Conservation (phyloP, 805 yeast genomes). For the Hanseniaspora lachancei region DNA sequence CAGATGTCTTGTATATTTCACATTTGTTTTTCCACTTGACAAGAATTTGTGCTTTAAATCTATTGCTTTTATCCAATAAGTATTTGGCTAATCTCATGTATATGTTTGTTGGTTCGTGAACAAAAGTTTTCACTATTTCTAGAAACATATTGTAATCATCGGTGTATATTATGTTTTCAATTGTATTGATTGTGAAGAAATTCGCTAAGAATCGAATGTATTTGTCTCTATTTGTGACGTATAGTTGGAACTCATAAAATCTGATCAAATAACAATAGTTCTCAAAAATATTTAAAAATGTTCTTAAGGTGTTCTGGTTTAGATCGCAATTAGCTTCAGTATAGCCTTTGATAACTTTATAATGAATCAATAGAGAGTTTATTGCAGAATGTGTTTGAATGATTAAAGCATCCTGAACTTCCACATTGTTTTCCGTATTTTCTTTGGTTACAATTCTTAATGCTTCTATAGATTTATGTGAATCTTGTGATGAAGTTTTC, state of each 20-base stretch:
- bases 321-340: not conserved
- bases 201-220: not conserved
- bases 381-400: not conserved
- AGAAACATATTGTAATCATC: not conserved
- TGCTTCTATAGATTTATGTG: not conserved
- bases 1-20: not conserved
- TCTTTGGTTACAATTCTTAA: no score
- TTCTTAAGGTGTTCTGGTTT: not conserved
- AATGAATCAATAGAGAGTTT: not conserved
- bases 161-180: not conserved
- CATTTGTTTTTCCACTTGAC: not conserved
- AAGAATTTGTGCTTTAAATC: not conserved
- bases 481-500: not conserved
- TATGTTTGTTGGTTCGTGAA: not conserved
- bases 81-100: conserved; percentile 7
- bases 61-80: not conserved
- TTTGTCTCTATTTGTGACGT: conserved; percentile 2
- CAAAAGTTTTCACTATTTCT: not conserved
- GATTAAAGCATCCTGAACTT: not conserved
- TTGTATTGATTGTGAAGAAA: not conserved
- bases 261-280: conserved; percentile 8
- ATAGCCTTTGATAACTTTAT: no score
- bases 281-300: conserved; percentile 4
- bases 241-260: conserved; percentile 4
- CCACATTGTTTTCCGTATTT: not conserved